Evolutionary conservation across 306 rosid species (phyloP).

Genomic region (Trichosanthes truncata): DNA sequence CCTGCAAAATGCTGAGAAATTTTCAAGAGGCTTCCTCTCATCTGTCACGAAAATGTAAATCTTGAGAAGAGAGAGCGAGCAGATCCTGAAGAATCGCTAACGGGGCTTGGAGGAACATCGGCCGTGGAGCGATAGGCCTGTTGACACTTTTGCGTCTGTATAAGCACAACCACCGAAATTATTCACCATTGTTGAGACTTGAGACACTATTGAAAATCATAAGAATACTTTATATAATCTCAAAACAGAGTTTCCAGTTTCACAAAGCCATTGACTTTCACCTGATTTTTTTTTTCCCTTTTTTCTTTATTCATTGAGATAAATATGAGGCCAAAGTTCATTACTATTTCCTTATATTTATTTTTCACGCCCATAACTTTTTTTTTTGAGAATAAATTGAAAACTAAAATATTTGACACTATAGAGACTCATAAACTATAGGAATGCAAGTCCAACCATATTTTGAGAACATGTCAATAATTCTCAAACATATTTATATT

Average conservation of each 20-base stretch:
- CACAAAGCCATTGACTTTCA: background rate
- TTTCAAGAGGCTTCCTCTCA: constrained; percentile 2
- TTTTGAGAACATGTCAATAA: background rate
- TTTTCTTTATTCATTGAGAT: background rate
- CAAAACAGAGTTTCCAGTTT: background rate
- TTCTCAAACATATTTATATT: background rate
- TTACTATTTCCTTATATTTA: background rate
- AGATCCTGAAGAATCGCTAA: constrained; percentile 54
- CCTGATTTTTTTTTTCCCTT: too few relatives aligned
- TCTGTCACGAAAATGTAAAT: constrained; percentile 57
- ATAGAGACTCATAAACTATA: background rate
- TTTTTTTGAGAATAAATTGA: background rate
- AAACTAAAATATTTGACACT: background rate
- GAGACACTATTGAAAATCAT: background rate
- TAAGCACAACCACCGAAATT: constrained; percentile 15
- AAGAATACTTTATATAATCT: background rate
- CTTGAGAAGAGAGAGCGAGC: constrained; percentile 77
- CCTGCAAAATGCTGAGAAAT: background rate
- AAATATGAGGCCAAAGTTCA: background rate
- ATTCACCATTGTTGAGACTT: background rate
- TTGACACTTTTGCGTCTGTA: constrained; percentile 87
- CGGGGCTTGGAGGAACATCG: constrained; percentile 60
- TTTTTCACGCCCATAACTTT: background rate
- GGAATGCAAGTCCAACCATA: background rate
- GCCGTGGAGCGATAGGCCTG: constrained; percentile 64